Evolutionary conservation across 2,329 filamentous ascomycete species (phyloP), one percentile per base, ranked within the genome.

Genomic region (Cordyceps javanica): DNA sequence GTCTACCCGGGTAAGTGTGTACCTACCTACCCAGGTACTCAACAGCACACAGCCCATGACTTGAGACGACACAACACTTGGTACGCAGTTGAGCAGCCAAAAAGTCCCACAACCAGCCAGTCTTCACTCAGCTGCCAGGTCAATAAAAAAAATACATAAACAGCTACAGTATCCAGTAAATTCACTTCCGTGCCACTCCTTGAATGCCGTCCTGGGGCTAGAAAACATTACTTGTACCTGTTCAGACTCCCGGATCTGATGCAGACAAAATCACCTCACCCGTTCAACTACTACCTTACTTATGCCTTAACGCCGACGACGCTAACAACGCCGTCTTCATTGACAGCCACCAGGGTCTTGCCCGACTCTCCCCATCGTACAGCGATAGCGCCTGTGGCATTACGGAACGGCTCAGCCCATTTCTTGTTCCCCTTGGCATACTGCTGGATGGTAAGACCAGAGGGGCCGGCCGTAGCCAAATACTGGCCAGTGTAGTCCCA

Each of bases 401-500:
- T 90, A 66, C 88, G 82, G 63, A 97, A 77, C 10, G 89, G 87
- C 77, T 97, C 91, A 45, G 86, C 88, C 94, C 94, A 99, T 59
- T 82, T 80, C 82, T 96, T 99, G 61, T 84, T 81, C 54, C 85
- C 78, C 80, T 97, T 99, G 62, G 83, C 82, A 73, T 95, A 99
- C 67, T 96, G 89, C 71, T 94, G 90, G 41, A 99, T 90, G 5
- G 89, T 90, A 48, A 97, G 77, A 28, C 91, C 91, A 45, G 87
- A 85, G 4, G 87, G 81, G 7, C 93, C 93, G 4, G 85, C 89
- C 13, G 89, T 88, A 26, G 92, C 89, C 55, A 99, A 79, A 76
- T 89, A 99, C 73, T 97, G 93, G 44, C 92, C 93, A 7, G 90
- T 94, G 76, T 96, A 97, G 69, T 99, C 94, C 92, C 92, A 99